Evolutionary conservation across 225 moss, liverwort and hornwort species (phyloP), one percentile per base, ranked within the genome.

Genomic region (Sphagnum tenellum): DNA sequence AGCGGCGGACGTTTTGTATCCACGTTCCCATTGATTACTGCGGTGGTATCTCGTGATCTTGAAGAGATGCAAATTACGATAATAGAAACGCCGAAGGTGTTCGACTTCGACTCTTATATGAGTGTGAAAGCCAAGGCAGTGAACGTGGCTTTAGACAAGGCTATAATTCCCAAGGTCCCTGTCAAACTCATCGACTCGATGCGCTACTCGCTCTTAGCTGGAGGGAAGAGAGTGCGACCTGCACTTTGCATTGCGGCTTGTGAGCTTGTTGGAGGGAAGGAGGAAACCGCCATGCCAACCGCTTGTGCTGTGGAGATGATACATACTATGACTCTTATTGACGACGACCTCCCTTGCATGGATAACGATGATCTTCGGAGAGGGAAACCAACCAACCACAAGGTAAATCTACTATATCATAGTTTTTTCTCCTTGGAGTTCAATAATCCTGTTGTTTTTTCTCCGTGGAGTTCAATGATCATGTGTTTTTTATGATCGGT

Each of bases 251-350:
- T 82, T 14, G 82, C 82, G 4, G 75, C 82, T 12, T 78, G 78
- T 60, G 82, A 82, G 65, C 64, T 82, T 4, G 73, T 78, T 5
- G 82, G 75, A 3, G 82, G 82, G 8, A 59, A 57, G 44, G 12
- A 78, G 47, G 78, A 82, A 61, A 56, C 46, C 2, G 82, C 69
- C 50, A 82, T 82, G 78, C 75, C 82, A 50, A 69, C 78, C n/a
- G 82, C 82, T 2, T 82, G 82, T 53, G 78, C 78, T 46, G 64
- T 78, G 75, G 82, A 82, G 61, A 82, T 82, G 78, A 70, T 82
- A 11, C 82, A 82, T 62, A 82, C 82, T 2, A 77, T 81, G 80
- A 73, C 73, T 47, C 57, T 81, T 5, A 81, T 81, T 14, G 73
- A 81, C 55, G 80, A 81, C 58, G 80, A 81, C 65, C 64, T 81